Evolutionary conservation across 2,329 filamentous ascomycete species (phyloP).

Genomic region (Pseudopyricularia cyperi): DNA sequence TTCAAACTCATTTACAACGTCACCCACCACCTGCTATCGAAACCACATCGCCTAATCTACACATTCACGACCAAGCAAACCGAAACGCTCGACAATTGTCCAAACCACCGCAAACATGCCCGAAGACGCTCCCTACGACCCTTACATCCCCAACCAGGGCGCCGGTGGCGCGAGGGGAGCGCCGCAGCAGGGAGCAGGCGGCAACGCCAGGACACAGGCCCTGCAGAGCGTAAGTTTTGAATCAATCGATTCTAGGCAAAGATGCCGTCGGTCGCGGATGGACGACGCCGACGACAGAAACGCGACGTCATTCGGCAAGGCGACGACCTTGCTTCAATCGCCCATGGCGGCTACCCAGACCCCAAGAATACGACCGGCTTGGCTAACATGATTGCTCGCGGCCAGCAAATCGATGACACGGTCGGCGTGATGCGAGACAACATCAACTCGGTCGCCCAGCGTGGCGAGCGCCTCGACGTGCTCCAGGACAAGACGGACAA

Average conservation of each 20-base stretch:
- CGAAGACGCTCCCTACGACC: slow-evolving; percentile 62
- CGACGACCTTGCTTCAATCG: neutral
- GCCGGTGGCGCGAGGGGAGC: slow-evolving; percentile 18
- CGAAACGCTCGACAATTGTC: neutral
- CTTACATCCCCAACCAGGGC: slow-evolving; percentile 69
- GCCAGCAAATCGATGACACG: slow-evolving; percentile 92
- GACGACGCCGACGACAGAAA: neutral
- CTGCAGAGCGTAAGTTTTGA: slow-evolving; percentile 70
- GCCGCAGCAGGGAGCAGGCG: slow-evolving; percentile 24
- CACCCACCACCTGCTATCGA: too few relatives aligned
- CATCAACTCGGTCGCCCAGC: slow-evolving; percentile 91
- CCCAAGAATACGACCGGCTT: neutral
- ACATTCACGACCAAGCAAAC: neutral
- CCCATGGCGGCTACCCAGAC: neutral
- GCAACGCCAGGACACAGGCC: slow-evolving; percentile 43
- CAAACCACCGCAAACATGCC: slow-evolving; percentile 28
- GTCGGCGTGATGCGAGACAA: slow-evolving; percentile 94
- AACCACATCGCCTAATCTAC: neutral
- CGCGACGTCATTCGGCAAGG: neutral
- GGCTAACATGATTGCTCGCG: neutral
- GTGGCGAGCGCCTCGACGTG: slow-evolving; percentile 76
- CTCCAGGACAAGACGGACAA: slow-evolving; percentile 94
- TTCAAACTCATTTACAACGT: neutral
- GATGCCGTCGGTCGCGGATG: neutral
- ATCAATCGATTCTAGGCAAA: slow-evolving; percentile 1